phyloP scores from a whole-genome alignment of 345 rosid genomes.

The Eucalyptus regnans region DNA sequence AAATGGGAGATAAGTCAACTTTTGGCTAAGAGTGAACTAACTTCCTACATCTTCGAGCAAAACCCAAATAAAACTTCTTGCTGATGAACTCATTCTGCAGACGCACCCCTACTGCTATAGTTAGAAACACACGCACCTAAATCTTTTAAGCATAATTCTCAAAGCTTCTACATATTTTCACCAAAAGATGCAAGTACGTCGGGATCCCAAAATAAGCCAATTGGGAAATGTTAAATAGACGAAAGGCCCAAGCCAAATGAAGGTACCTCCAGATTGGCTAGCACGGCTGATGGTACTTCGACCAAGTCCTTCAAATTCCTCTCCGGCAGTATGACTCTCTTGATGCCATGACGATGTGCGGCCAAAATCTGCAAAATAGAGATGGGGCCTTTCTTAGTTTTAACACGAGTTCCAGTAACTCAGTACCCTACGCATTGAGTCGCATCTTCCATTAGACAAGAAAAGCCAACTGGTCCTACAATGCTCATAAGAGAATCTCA shows the following conservation, averaged over 20 bases:
- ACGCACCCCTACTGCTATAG: neutral
- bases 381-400: neutral
- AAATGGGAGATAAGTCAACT: neutral
- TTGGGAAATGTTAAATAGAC: neutral
- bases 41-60: neutral
- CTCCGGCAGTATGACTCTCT: conserved; percentile 92
- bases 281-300: conserved; percentile 89
- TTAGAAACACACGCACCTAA: neutral
- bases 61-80: neutral
- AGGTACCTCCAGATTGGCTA: conserved; percentile 74
- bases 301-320: conserved; percentile 89
- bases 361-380: conserved; percentile 66
- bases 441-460: neutral
- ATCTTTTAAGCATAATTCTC: neutral
- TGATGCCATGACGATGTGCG: conserved; percentile 84
- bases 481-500: neutral
- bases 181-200: neutral
- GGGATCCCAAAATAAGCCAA: neutral
- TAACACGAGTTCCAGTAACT: neutral
- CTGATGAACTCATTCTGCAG: neutral
- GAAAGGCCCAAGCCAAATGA: neutral
- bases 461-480: neutral
- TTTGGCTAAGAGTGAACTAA: neutral
- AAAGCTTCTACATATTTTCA: neutral
- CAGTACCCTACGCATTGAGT: neutral